Conservation (phyloP, 345 rosid genomes). For the Reutealis trisperma region DNA sequence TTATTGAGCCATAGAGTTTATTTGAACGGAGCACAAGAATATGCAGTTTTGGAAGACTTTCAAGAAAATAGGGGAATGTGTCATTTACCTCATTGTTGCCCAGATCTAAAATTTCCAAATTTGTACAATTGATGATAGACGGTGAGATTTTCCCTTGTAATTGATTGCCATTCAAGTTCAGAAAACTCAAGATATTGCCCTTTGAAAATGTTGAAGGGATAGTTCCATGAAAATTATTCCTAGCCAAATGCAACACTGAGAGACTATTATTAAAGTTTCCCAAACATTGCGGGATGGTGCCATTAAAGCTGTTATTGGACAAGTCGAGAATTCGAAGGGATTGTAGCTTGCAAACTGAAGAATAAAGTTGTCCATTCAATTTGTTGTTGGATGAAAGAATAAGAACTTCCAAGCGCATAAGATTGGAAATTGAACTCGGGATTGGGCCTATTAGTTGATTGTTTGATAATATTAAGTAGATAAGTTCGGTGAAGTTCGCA, state of each 20-base stretch:
- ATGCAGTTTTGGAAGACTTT: not conserved
- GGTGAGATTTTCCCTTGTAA: conserved; percentile 20
- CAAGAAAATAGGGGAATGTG: conserved; percentile 21
- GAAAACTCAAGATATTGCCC: not conserved
- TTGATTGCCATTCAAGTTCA: conserved; percentile 6
- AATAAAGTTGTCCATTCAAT: not conserved
- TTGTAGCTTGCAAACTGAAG: not conserved
- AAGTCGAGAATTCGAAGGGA: conserved; percentile 11
- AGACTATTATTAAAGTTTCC: conserved; percentile 5
- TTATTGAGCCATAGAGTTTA: conserved; percentile 5
- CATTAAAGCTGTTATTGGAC: conserved; percentile 29
- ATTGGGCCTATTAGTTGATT: conserved; percentile 18
- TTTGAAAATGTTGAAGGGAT: not conserved
- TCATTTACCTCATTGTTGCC: not conserved
- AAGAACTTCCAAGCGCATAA: too few relatives aligned
- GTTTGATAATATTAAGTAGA: too few relatives aligned
- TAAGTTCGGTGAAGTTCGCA: too few relatives aligned
- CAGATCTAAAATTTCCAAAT: conserved; percentile 21
- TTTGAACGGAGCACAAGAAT: conserved; percentile 18
- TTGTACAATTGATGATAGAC: conserved; percentile 13
- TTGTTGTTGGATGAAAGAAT: not conserved
- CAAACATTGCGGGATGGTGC: conserved; percentile 30
- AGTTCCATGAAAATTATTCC: conserved; percentile 3
- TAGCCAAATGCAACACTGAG: not conserved
- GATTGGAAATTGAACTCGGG: conserved; percentile 12